These are phyloP conservation scores for Tetracladium setigerum DNA, from an alignment of 495 filamentous ascomycete species.

Conservation along the genomic window DNA sequence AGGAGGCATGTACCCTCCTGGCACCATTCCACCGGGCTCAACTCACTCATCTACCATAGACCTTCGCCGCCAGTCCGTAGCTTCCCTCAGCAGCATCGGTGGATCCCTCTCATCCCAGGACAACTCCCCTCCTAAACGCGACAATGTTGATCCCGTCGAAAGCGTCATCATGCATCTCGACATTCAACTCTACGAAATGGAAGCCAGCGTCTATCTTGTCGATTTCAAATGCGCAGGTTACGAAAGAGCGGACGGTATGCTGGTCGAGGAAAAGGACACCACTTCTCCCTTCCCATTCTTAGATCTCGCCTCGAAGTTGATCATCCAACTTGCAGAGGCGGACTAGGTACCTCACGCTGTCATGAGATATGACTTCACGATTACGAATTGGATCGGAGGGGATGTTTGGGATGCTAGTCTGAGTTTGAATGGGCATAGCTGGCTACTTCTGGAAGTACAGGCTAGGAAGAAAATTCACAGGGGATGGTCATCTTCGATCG, in stretches of 20 bases:
- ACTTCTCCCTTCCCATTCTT: conserved; percentile 72
- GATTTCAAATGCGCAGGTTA: conserved; percentile 99
- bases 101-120: conserved; percentile 19
- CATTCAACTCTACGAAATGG: conserved; percentile 94
- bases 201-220: conserved; percentile 87
- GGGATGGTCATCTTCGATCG: no score
- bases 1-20: conserved; percentile 53
- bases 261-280: conserved; percentile 64
- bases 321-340: conserved; percentile 68
- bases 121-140: conserved; percentile 13
- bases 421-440: no score
- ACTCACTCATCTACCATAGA: conserved; percentile 23
- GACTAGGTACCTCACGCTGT: conserved; percentile 28
- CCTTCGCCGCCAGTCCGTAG: conserved; percentile 20
- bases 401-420: no score
- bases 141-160: conserved; percentile 35
- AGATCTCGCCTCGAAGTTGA: conserved; percentile 63
- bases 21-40: conserved; percentile 18
- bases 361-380: no score
- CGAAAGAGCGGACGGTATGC: conserved; percentile 57
- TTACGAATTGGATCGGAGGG: no score
- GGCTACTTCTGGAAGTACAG: no score
- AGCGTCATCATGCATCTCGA: conserved; percentile 80
- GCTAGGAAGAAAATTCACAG: no score
- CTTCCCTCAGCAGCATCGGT: conserved; percentile 28